phyloP scores from a whole-genome alignment of 2,329 filamentous ascomycete genomes.

The Diaporthe humulicola region DNA sequence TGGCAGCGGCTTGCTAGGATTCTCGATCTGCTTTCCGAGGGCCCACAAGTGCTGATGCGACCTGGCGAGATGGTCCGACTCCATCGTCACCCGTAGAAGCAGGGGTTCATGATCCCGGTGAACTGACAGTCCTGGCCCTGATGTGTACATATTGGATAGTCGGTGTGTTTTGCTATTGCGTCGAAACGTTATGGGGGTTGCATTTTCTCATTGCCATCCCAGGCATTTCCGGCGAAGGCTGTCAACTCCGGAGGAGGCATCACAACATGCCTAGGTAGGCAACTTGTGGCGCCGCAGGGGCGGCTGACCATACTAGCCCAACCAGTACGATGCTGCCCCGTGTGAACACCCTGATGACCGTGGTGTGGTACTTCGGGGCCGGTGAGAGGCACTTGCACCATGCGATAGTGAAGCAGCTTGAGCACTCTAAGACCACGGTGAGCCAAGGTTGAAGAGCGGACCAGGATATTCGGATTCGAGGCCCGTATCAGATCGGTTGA shows the following conservation, averaged over 20 bases:
- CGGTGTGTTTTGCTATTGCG: constrained; percentile 11
- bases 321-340: constrained; percentile 21
- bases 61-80: neutral
- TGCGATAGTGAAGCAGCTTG: neutral
- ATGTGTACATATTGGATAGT: neutral
- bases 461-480: neutral
- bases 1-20: constrained; percentile 10
- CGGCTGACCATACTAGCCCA: neutral
- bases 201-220: neutral
- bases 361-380: neutral
- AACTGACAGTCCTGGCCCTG: neutral
- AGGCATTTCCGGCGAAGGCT: neutral
- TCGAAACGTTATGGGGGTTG: neutral
- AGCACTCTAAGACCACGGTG: neutral
- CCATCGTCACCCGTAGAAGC: constrained; percentile 16
- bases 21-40: constrained; percentile 11
- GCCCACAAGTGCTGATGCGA: constrained; percentile 22
- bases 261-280: neutral
- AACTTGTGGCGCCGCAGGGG: neutral
- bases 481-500: neutral
- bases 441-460: neutral
- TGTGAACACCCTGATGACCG: neutral
- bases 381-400: neutral
- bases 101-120: neutral
- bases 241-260: neutral